A percentile compares a stretch with the other conserved stretches of the same genome.
phyloP scores from a whole-genome alignment of 306 rosid species.

The Sophora flavescens region DNA sequence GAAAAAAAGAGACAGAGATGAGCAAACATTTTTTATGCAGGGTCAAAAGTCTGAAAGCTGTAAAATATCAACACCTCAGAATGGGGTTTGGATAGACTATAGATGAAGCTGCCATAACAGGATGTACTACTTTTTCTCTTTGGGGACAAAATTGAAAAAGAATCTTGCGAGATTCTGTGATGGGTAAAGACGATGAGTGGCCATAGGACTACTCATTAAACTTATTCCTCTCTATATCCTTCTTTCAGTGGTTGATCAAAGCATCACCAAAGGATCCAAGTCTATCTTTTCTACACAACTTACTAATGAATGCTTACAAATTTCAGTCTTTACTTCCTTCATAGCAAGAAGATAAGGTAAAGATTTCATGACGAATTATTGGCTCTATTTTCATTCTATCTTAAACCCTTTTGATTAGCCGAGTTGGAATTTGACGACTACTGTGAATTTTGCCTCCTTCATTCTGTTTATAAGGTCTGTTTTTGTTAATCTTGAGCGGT shows the following conservation, averaged over 20 bases:
- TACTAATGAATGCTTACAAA: background rate
- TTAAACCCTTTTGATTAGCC: no score
- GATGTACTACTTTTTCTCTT: slow-evolving; percentile 13
- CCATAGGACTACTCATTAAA: slow-evolving; percentile 11
- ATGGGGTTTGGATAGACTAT: no score
- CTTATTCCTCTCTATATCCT: slow-evolving; percentile 4
- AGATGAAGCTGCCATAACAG: no score
- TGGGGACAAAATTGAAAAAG: background rate
- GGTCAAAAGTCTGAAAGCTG: no score
- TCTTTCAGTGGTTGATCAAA: slow-evolving; percentile 30
- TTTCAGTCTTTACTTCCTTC: slow-evolving; percentile 30
- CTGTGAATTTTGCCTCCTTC: no score
- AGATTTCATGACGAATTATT: background rate
- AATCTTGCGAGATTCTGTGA: background rate
- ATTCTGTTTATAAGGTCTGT: no score
- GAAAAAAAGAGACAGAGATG: no score
- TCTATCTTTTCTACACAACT: slow-evolving; percentile 1
- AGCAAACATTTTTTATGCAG: no score
- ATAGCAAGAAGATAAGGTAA: slow-evolving; percentile 11
- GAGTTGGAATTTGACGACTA: no score
- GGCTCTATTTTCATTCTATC: no score
- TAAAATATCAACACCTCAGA: no score
- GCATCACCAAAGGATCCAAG: slow-evolving; percentile 5
- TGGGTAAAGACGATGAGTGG: background rate
- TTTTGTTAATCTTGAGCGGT: no score